Percentiles rank a stretch among this genome's conserved stretches.
These are phyloP conservation scores for Stephania yunnanensis DNA, from an alignment of 164 flowering plant genomes.

Conservation along the genomic window DNA sequence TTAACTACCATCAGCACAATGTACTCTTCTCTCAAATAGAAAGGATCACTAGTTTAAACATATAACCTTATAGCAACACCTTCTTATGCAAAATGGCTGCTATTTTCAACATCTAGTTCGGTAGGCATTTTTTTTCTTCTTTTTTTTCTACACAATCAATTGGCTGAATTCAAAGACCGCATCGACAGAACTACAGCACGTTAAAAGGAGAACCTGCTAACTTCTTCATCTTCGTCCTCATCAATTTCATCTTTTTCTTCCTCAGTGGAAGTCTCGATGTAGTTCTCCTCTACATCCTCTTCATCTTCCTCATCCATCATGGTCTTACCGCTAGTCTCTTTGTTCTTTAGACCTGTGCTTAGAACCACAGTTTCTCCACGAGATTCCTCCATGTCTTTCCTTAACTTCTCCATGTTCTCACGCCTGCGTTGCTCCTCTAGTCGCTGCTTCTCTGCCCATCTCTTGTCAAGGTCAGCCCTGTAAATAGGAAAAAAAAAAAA, in stretches of 20 bases:
- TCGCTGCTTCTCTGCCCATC: conserved; percentile 72
- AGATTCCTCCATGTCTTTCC: conserved; percentile 27
- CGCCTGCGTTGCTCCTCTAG: conserved; percentile 68
- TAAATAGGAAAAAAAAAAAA: background rate
- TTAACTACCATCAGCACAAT: no score
- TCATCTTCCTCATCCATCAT: conserved; percentile 44
- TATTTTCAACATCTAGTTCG: no score
- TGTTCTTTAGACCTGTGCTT: conserved; percentile 81
- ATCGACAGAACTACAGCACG: conserved; percentile 31
- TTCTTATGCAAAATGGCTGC: no score
- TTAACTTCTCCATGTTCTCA: conserved; percentile 64
- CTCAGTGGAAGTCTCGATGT: conserved; percentile 25
- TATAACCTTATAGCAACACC: no score
- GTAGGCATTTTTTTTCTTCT: no score
- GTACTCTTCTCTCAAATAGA: no score
- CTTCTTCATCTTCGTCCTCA: no score
- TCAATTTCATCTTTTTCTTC: conserved; percentile 35
- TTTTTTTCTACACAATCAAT: no score
- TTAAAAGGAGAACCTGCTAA: no score
- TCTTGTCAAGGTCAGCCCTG: conserved; percentile 66
- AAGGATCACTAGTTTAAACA: no score
- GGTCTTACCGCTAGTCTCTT: conserved; percentile 16
- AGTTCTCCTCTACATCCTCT: conserved; percentile 39
- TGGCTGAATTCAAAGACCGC: conserved; percentile 8
- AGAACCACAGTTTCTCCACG: conserved; percentile 68